phyloP scores from a whole-genome alignment of 169 alveolate species.

The Cryptosporidium ubiquitum region DNA sequence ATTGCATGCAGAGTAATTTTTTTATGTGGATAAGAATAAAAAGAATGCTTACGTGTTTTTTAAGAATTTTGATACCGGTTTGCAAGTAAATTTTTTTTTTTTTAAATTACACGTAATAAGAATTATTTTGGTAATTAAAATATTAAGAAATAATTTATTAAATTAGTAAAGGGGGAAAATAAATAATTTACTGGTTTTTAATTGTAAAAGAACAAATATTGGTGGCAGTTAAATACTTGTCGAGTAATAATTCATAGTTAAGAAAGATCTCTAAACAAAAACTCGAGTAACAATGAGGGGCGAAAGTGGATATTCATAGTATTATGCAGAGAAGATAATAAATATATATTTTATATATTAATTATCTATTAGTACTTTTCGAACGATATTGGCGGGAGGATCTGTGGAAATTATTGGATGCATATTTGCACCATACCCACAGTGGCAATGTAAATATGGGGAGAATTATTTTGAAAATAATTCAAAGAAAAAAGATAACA shows the following conservation, averaged over 20 bases:
- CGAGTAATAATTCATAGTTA: background rate
- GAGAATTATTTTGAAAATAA: background rate
- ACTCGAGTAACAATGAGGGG: background rate
- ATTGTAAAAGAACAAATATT: no score
- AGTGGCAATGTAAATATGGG: background rate
- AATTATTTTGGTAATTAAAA: background rate
- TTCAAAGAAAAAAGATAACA: background rate
- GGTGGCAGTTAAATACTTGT: no score
- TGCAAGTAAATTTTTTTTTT: background rate
- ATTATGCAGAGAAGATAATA: background rate
- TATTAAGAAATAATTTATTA: background rate
- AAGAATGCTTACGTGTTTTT: background rate
- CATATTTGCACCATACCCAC: background rate
- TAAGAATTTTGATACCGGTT: background rate
- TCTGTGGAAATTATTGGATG: background rate
- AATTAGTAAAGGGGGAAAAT: background rate
- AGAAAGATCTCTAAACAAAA: background rate
- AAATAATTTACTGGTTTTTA: no score
- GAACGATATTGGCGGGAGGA: slow-evolving; percentile 23
- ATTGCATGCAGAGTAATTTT: background rate
- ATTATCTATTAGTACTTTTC: background rate
- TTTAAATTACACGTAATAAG: background rate
- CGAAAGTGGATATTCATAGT: background rate
- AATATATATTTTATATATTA: background rate
- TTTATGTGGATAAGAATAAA: background rate